phyloP scores from a whole-genome alignment of 2,329 filamentous ascomycete genomes.

The Macrophomina phaseolina region DNA sequence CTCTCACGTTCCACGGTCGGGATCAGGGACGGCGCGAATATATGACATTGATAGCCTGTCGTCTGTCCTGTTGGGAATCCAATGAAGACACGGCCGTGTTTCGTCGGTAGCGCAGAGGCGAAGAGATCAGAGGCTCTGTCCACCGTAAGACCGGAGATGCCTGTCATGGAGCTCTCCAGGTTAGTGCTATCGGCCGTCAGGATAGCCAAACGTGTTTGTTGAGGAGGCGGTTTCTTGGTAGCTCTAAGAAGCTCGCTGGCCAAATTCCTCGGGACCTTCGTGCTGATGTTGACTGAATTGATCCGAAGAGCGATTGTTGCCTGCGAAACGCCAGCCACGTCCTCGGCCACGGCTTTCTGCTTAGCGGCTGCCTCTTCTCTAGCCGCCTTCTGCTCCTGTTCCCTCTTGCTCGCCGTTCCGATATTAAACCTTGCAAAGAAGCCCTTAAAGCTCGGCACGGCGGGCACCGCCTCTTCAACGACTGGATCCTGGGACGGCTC shows the following conservation, averaged over 20 bases:
- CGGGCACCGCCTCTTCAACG: conserved; percentile 5
- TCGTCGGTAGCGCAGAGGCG: conserved; percentile 84
- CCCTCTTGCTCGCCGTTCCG: conserved; percentile 51
- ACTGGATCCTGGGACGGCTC: conserved; percentile 2
- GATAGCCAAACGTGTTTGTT: conserved; percentile 82
- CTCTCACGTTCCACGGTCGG: conserved; percentile 96
- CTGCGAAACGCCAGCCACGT: conserved; percentile 71
- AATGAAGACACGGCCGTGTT: conserved; percentile 92
- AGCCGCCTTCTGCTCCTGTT: conserved; percentile 69
- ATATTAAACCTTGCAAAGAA: conserved; percentile 48
- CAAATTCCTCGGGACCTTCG: conserved; percentile 74
- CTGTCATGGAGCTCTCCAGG: conserved; percentile 67
- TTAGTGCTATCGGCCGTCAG: conserved; percentile 92
- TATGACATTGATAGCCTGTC: conserved; percentile 89
- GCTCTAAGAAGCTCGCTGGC: conserved; percentile 89
- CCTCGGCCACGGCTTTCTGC: conserved; percentile 52
- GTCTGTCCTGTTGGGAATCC: conserved; percentile 98
- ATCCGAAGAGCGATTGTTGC: conserved; percentile 89
- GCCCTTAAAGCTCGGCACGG: conserved; percentile 37
- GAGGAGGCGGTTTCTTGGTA: conserved; percentile 96
- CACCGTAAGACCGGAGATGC: conserved; percentile 53
- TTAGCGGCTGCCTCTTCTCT: conserved; percentile 36
- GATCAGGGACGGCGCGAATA: conserved; percentile 94
- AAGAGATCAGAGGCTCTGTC: conserved; percentile 78
- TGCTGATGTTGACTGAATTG: conserved; percentile 81